Evolutionary conservation across 2,329 filamentous ascomycete species (phyloP).

Genomic region (Aspergillus vadensis): DNA sequence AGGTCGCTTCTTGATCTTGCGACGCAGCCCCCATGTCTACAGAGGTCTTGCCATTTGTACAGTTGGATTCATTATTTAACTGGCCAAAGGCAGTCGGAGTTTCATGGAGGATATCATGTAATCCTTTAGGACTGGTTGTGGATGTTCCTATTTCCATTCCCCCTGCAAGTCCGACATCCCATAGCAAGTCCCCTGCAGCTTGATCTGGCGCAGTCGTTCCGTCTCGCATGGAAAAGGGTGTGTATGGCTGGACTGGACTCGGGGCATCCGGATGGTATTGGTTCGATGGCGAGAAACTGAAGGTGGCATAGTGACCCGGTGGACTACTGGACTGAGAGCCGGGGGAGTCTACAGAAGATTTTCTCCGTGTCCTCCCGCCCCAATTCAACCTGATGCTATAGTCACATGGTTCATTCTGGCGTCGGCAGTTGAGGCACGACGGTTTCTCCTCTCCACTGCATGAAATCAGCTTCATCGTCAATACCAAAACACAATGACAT

Average conservation of each 20-base stretch:
- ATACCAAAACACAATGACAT: not conserved
- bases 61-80: conserved; percentile 18
- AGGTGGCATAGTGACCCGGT: conserved; percentile 20
- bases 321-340: conserved; percentile 30
- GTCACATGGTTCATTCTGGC: conserved; percentile 72
- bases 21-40: conserved; percentile 25
- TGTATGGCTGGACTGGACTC: conserved; percentile 6
- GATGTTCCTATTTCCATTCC: conserved; percentile 20
- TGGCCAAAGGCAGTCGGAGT: conserved; percentile 22
- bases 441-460: conserved; percentile 73
- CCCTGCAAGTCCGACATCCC: conserved; percentile 16
- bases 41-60: conserved; percentile 22
- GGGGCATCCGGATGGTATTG: conserved; percentile 8
- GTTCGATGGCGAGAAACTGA: conserved; percentile 17
- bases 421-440: conserved; percentile 70
- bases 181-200: conserved; percentile 15
- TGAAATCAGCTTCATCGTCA: conserved; percentile 17
- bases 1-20: conserved; percentile 18
- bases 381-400: conserved; percentile 81
- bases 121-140: conserved; percentile 23
- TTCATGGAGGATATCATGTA: conserved; percentile 25
- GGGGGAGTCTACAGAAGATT: conserved; percentile 45
- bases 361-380: conserved; percentile 70
- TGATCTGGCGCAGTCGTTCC: conserved; percentile 10
- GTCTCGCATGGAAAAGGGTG: conserved; percentile 7